phyloP scores from a whole-genome alignment of 2,329 filamentous ascomycete species.

The Trichoderma polysporum region DNA sequence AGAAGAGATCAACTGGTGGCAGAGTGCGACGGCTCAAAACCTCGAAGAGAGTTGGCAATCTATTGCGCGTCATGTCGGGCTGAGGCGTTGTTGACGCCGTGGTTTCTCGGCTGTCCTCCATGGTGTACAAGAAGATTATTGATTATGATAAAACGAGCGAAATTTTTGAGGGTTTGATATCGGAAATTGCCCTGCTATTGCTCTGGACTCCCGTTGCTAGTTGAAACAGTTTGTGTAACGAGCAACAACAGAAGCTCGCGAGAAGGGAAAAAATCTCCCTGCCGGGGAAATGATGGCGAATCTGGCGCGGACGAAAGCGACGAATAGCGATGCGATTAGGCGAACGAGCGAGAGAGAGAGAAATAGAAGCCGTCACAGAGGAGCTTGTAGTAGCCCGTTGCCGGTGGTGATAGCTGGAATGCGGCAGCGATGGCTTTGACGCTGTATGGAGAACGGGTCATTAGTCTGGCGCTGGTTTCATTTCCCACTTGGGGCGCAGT shows the following conservation, averaged over 20 bases:
- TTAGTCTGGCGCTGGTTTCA: constrained; percentile 19
- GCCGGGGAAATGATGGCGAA: constrained; percentile 7
- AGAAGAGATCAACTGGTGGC: constrained; percentile 93
- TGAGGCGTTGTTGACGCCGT: constrained; percentile 50
- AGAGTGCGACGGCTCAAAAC: constrained; percentile 92
- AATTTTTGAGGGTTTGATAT: background rate
- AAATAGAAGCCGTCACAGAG: constrained; percentile 25
- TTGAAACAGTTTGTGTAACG: constrained; percentile 14
- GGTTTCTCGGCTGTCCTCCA: constrained; percentile 29
- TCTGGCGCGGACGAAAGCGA: background rate
- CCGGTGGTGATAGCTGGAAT: constrained; percentile 25
- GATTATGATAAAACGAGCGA: constrained; percentile 12
- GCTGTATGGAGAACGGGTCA: constrained; percentile 18
- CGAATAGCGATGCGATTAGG: background rate
- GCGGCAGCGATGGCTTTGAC: constrained; percentile 20
- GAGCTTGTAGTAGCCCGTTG: constrained; percentile 23
- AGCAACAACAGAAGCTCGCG: constrained; percentile 17
- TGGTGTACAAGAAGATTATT: constrained; percentile 1
- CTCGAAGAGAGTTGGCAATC: constrained; percentile 92
- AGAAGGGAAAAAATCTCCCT: constrained; percentile 8
- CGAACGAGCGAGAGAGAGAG: constrained; percentile 10
- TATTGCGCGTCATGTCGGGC: constrained; percentile 68
- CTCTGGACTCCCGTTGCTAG: background rate
- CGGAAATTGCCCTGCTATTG: background rate
- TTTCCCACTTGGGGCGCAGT: constrained; percentile 14